Base-by-base conservation (phyloP, 768 basidiomycete species). In the Kondoa subrosea region DNA sequence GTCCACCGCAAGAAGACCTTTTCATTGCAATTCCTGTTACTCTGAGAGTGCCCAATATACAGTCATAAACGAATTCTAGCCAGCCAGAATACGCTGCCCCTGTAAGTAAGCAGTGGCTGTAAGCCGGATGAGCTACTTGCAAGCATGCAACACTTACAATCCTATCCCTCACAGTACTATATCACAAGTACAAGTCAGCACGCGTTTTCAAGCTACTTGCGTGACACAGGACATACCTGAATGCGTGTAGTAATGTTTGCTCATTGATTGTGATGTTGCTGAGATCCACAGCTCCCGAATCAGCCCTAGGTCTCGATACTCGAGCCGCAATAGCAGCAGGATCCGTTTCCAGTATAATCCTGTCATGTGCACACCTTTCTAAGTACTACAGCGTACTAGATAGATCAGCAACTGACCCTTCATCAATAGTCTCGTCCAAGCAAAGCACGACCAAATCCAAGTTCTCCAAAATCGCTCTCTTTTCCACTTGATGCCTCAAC, bases 191-290 rank as follows among this genome's bases (percentile, higher is more conserved):
- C 15, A 56, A 25, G 56, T 56, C 56, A 56, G 56, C 56, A 15
- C 15, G 56, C 15, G 56, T 15, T 32, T n/a, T 16, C 21, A 17
- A 29, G 14, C 34, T 3, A 63, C 3, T 14, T 16, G 61, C 31
- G 25, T 16, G 61, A 25, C 8, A 14, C 17, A 32, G 61, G 29
- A 63, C 61, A 3, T 15, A 8, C 61, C 29, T 31, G 30, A 63
- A 63, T 21, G 61, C 61, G 12, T 63, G 61, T 32, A 63, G 27
- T 17, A 65, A 14, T 34, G 64, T 50, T 34, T 65, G 64, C 79
- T 99, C 95, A 81, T 99, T 96, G 81, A 99, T 93, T 70, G 92
- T 87, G 71, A 99, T 95, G 73, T 97, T 92, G 40, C 87, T 87
- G 64, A 92, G 86, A 63, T 75, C 71, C 57, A 74, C 70, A 4